These are phyloP conservation scores for Fusarium continuum DNA, from an alignment of 2,329 filamentous ascomycete genomes.

Conservation along the genomic window DNA sequence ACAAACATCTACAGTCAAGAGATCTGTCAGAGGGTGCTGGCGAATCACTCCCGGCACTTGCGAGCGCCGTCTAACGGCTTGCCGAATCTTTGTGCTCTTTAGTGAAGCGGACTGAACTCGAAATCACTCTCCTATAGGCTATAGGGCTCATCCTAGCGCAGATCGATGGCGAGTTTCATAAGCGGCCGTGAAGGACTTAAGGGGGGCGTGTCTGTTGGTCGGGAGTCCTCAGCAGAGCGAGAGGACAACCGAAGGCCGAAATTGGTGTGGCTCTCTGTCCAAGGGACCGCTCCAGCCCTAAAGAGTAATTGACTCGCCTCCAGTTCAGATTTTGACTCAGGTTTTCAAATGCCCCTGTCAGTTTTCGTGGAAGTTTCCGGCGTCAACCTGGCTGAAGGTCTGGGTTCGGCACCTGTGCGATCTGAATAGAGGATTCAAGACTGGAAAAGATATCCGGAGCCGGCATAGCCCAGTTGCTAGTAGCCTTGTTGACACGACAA, in stretches of 20 bases:
- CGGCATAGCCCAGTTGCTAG: not conserved
- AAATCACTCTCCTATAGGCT: slow-evolving; percentile 4
- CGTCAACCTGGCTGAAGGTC: slow-evolving; percentile 1
- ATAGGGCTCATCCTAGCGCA: slow-evolving; percentile 32
- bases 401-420: slow-evolving; percentile 1
- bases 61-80: slow-evolving; percentile 23
- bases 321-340: not conserved
- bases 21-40: slow-evolving; percentile 9
- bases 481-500: not conserved
- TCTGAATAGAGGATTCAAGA: not conserved
- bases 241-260: slow-evolving; percentile 3
- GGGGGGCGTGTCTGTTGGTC: slow-evolving; percentile 20
- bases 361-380: not conserved
- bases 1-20: not conserved
- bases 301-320: slow-evolving; percentile 8
- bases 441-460: not conserved
- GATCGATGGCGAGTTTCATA: slow-evolving; percentile 35
- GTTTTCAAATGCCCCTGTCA: not conserved
- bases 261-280: not conserved
- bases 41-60: slow-evolving; percentile 25
- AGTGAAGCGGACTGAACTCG: slow-evolving; percentile 3
- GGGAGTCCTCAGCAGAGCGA: not conserved
- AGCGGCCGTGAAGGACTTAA: not conserved
- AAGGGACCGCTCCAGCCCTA: not conserved
- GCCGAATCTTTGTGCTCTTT: slow-evolving; percentile 18